Conservation (phyloP, 129 eudicot species). For the Tanacetum coccineum region DNA sequence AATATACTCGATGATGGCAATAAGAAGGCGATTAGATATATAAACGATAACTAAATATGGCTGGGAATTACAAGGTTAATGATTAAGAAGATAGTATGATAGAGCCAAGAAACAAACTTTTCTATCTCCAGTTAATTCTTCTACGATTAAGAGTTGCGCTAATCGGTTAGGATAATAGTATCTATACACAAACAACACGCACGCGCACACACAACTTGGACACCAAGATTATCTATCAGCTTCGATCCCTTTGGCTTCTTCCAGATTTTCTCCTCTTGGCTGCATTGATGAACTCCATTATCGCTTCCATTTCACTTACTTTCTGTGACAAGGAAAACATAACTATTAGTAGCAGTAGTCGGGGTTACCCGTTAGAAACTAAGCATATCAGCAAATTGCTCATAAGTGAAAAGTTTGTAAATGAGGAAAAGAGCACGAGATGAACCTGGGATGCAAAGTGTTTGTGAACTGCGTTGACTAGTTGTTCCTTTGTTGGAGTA, state of each 20-base stretch:
- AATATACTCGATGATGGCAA: conserved; percentile 10
- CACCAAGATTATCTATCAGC: conserved; percentile 13
- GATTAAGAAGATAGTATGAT: conserved; percentile 24
- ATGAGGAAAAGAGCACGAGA: too few relatives aligned
- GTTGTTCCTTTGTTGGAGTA: too few relatives aligned
- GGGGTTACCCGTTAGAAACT: too few relatives aligned
- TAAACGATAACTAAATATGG: conserved; percentile 18
- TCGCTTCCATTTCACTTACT: conserved; percentile 80
- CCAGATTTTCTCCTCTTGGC: conserved; percentile 70
- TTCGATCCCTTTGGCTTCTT: conserved; percentile 37
- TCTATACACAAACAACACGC: conserved; percentile 43
- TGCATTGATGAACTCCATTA: conserved; percentile 77
- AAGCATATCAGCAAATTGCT: too few relatives aligned
- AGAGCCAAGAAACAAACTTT: conserved; percentile 32
- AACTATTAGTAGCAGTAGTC: not conserved
- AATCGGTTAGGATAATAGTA: conserved; percentile 46
- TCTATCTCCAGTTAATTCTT: conserved; percentile 28
- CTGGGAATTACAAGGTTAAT: conserved; percentile 39
- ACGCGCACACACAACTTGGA: conserved; percentile 21
- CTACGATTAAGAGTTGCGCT: conserved; percentile 40
- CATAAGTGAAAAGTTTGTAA: too few relatives aligned
- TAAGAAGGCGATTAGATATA: conserved; percentile 22
- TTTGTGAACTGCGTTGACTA: too few relatives aligned
- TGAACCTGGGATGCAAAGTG: too few relatives aligned
- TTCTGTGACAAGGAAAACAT: conserved; percentile 39